A percentile compares a stretch with the other conserved stretches of the same genome.
Evolutionary conservation across 139 green algal genomes (phyloP).

Genomic region (Micractinium sp.): DNA sequence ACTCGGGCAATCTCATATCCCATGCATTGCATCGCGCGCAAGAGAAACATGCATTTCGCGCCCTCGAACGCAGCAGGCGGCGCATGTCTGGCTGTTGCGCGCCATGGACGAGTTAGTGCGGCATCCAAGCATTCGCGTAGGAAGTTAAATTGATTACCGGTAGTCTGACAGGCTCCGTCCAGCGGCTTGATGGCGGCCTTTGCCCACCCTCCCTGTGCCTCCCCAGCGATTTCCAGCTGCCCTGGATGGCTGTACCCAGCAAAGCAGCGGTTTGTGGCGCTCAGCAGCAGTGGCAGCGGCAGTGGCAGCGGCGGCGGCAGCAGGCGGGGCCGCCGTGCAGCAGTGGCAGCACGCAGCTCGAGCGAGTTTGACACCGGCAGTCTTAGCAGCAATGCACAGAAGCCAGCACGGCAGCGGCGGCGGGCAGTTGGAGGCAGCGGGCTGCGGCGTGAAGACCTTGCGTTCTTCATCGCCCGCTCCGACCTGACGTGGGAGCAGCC

Average conservation of each 20-base stretch:
- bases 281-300: background rate
- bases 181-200: background rate
- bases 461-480: slow-evolving; percentile 14
- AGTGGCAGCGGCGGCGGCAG: background rate
- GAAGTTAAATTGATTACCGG: no score
- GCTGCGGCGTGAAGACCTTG: background rate
- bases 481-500: slow-evolving; percentile 31
- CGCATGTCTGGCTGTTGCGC: background rate
- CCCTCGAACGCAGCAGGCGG: background rate
- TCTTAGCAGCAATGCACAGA: background rate
- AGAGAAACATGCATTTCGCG: background rate
- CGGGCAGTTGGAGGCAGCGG: background rate
- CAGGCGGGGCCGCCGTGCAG: background rate
- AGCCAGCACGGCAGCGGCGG: background rate
- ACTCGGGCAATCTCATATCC: background rate
- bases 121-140: no score
- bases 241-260: no score
- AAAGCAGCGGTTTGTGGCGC: no score
- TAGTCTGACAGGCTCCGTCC: no score
- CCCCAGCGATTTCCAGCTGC: background rate
- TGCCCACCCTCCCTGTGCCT: background rate
- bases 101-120: no score
- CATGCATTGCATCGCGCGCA: background rate
- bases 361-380: background rate
- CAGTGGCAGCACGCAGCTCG: no score